Percentiles rank a stretch among this genome's conserved stretches.
These are phyloP conservation scores for Orbilia oligospora DNA, from an alignment of 2,329 filamentous ascomycete genomes.

Conservation along the genomic window DNA sequence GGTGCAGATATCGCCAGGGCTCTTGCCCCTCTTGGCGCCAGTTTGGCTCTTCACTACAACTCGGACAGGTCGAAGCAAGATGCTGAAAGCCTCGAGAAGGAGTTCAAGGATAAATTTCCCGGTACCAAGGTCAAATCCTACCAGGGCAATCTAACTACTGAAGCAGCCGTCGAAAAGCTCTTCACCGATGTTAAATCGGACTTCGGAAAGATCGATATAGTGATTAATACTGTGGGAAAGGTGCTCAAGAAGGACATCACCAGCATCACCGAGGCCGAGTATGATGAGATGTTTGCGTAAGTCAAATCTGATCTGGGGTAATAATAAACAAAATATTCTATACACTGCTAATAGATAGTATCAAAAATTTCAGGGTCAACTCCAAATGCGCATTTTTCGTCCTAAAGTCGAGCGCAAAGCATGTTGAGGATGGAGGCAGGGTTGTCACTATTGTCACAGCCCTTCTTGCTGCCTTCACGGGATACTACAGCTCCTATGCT, in stretches of 20 bases:
- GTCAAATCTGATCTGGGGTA: neutral
- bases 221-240: constrained; percentile 2
- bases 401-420: constrained; percentile 1
- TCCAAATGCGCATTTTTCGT: constrained; percentile 11
- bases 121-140: neutral
- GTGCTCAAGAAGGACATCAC: constrained; percentile 1
- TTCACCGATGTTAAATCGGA: neutral
- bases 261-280: constrained; percentile 3
- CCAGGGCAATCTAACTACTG: constrained; percentile 5
- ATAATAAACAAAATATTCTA: too few species aligned
- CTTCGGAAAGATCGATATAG: constrained; percentile 13
- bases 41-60: constrained; percentile 18
- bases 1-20: neutral
- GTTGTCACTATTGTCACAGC: constrained; percentile 9
- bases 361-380: neutral
- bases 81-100: neutral
- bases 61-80: neutral
- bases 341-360: neutral
- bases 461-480: constrained; percentile 5
- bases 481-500: constrained; percentile 18
- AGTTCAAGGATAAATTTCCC: neutral
- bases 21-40: constrained; percentile 7
- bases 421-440: constrained; percentile 1
- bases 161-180: neutral
- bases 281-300: constrained; percentile 23